phyloP scores from a whole-genome alignment of 2,329 filamentous ascomycete species.

The Colletotrichum noveboracense region DNA sequence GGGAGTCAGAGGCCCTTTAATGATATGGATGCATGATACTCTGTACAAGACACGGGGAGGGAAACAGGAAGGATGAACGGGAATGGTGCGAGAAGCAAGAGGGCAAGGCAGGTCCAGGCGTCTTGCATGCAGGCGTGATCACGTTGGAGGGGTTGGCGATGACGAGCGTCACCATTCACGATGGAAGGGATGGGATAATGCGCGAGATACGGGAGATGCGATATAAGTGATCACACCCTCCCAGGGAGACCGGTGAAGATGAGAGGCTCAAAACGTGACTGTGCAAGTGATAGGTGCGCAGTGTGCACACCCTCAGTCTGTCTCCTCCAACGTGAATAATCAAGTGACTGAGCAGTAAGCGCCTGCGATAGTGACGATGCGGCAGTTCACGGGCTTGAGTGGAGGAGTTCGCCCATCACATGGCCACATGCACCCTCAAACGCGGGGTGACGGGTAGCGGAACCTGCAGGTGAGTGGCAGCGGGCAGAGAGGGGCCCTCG shows the following conservation, averaged over 20 bases:
- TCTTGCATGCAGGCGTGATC: conserved; percentile 16
- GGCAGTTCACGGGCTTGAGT: conserved; percentile 10
- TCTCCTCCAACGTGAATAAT: neutral
- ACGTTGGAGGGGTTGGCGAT: neutral
- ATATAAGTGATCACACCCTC: conserved; percentile 1
- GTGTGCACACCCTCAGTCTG: neutral
- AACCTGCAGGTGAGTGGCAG: neutral
- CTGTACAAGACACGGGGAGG: neutral
- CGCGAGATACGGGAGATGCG: neutral
- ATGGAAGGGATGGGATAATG: neutral
- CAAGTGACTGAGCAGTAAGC: conserved; percentile 12
- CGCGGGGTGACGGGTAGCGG: conserved; percentile 12
- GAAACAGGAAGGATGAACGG: neutral
- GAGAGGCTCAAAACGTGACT: neutral
- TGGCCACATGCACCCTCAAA: conserved; percentile 10
- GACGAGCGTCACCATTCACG: neutral
- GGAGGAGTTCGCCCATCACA: conserved; percentile 19
- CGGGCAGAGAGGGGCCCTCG: neutral
- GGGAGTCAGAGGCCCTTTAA: neutral
- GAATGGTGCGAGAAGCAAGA: neutral
- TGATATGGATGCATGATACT: neutral
- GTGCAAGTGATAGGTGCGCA: neutral
- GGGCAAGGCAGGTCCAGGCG: neutral
- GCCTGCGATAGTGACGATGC: neutral
- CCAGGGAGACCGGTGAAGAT: neutral